Evolutionary conservation across 75 land plant species (phyloP).

Genomic region (Cupressus sempervirens): DNA sequence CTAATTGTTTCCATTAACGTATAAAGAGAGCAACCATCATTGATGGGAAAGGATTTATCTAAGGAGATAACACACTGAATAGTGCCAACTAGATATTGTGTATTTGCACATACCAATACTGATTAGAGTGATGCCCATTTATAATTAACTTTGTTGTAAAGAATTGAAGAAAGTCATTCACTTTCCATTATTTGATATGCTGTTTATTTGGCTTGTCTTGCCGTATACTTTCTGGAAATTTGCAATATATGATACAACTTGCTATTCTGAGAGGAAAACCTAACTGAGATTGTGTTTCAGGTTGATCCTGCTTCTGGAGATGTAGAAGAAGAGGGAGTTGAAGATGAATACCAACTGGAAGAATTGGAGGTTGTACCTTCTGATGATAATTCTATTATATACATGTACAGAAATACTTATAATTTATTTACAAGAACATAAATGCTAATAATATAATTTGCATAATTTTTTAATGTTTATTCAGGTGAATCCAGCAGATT

Average conservation of each 20-base stretch:
- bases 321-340: constrained; percentile 90
- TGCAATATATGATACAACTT: background rate
- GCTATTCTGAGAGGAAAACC: constrained; percentile 2
- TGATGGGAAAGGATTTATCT: background rate
- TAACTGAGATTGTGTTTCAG: constrained; percentile 26
- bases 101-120: background rate
- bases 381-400: background rate
- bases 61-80: background rate
- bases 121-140: background rate
- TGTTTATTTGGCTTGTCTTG: background rate
- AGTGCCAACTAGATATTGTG: background rate
- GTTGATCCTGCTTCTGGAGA: constrained; percentile 87
- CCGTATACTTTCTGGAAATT: too few species aligned
- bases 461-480: background rate
- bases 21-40: background rate
- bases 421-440: too few species aligned
- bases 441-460: background rate
- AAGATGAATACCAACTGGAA: constrained; percentile 94
- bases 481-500: constrained; percentile 75
- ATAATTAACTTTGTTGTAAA: background rate
- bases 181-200: background rate
- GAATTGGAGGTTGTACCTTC: constrained; percentile 65
- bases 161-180: background rate
- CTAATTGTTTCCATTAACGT: background rate
- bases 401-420: too few species aligned